phyloP scores from a whole-genome alignment of 306 rosid genomes.

The Cucumis melo region DNA sequence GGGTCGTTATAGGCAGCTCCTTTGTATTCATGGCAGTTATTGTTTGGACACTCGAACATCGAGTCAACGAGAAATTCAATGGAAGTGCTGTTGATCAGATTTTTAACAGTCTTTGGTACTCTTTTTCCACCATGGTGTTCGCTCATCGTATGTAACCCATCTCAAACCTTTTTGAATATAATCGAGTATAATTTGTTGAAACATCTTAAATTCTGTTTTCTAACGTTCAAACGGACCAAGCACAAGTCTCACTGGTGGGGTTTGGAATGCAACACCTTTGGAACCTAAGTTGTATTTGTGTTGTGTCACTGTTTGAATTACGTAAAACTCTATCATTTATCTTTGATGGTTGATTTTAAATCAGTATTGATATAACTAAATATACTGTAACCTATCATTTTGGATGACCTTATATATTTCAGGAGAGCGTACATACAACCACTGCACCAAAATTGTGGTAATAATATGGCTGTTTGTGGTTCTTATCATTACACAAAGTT shows the following conservation, averaged over 20 bases:
- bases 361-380: too few relatives aligned
- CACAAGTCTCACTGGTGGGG: too few relatives aligned
- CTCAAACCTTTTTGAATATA: not conserved
- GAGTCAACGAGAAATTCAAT: constrained; percentile 18
- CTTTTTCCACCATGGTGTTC: constrained; percentile 57
- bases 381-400: too few relatives aligned
- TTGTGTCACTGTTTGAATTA: too few relatives aligned
- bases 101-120: constrained; percentile 41
- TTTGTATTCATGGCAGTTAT: constrained; percentile 24
- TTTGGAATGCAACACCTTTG: too few relatives aligned
- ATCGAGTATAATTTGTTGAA: too few relatives aligned
- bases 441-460: constrained; percentile 41
- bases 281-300: too few relatives aligned
- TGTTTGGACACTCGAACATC: constrained; percentile 34
- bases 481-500: constrained; percentile 45
- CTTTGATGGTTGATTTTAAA: too few relatives aligned
- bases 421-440: constrained; percentile 38
- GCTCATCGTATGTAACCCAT: constrained; percentile 29
- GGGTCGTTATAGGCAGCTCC: constrained; percentile 16
- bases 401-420: not conserved
- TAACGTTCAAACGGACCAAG: too few relatives aligned
- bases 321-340: too few relatives aligned
- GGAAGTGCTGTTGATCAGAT: constrained; percentile 20
- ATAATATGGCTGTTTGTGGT: constrained; percentile 45
- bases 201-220: too few relatives aligned